Percentiles rank a stretch among this genome's conserved stretches.
Conservation (phyloP, 768 basidiomycete genomes). For the Mycena latifolia region DNA sequence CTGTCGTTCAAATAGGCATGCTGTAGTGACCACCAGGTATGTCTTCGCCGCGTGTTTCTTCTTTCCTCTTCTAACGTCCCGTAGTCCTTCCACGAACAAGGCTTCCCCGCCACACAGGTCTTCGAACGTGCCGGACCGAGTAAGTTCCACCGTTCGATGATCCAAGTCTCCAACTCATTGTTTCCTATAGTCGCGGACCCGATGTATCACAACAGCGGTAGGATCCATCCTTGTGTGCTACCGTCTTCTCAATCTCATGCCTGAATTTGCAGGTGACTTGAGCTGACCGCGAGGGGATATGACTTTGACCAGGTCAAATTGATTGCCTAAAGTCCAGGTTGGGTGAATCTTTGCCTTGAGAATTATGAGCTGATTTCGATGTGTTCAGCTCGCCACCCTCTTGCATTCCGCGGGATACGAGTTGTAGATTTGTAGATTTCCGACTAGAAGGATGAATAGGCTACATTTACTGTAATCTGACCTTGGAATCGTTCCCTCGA, state of each 20-base stretch:
- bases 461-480: too few species aligned
- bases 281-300: constrained; percentile 83
- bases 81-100: constrained; percentile 84
- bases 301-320: constrained; percentile 85
- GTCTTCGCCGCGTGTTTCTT: not conserved
- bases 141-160: constrained; percentile 45
- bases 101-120: constrained; percentile 88
- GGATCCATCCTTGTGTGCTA: constrained; percentile 28
- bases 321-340: constrained; percentile 91
- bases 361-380: not conserved
- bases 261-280: constrained; percentile 68
- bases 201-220: constrained; percentile 90
- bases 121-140: constrained; percentile 89
- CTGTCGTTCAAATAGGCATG: constrained; percentile 64
- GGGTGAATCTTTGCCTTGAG: not conserved
- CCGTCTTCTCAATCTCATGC: constrained; percentile 9
- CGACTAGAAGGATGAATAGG: too few species aligned
- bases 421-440: constrained; percentile 32
- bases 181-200: constrained; percentile 79
- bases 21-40: constrained; percentile 92
- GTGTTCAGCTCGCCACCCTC: constrained; percentile 74
- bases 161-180: constrained; percentile 9
- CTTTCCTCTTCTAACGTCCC: constrained; percentile 7
- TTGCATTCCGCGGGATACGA: constrained; percentile 79
- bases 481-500: too few species aligned